These are phyloP conservation scores for Termitomyces sp. DNA, from an alignment of 768 basidiomycete genomes.

Conservation along the genomic window DNA sequence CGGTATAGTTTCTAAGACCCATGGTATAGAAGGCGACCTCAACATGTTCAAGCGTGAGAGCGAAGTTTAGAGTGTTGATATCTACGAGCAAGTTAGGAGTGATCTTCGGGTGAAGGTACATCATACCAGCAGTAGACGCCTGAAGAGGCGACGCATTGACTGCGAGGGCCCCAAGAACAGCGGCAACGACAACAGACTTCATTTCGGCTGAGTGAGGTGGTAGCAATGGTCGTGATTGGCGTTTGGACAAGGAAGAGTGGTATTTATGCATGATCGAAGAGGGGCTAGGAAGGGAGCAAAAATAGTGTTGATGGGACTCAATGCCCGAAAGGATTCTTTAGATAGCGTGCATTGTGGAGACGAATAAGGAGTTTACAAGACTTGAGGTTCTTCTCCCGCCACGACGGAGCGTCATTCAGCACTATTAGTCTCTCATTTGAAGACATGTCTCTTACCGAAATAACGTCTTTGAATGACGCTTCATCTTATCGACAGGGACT, in stretches of 20 bases:
- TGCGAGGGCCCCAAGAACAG: conserved; percentile 4
- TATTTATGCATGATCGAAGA: conserved; percentile 5
- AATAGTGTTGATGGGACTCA: background rate
- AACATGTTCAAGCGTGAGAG: conserved; percentile 12
- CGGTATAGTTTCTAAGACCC: conserved; percentile 7
- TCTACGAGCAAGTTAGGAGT: background rate
- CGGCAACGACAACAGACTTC: conserved; percentile 9
- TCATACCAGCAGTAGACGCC: background rate
- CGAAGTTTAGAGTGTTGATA: conserved; percentile 10
- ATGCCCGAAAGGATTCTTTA: background rate
- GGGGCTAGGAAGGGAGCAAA: conserved; percentile 1
- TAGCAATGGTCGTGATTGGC: background rate
- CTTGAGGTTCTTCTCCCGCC: background rate
- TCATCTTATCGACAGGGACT: background rate
- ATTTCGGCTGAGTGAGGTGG: background rate
- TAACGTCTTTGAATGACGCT: background rate
- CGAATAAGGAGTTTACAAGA: background rate
- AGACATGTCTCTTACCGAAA: background rate
- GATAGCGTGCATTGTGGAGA: background rate
- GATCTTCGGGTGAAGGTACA: background rate
- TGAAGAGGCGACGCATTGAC: background rate
- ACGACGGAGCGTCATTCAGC: background rate
- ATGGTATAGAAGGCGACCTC: conserved; percentile 11
- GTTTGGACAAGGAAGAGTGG: background rate
- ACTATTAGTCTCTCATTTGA: background rate